A percentile compares a stretch with the other conserved stretches of the same genome.
These are phyloP conservation scores for Darksidea phi DNA, from an alignment of 495 filamentous ascomycete genomes.

Conservation along the genomic window DNA sequence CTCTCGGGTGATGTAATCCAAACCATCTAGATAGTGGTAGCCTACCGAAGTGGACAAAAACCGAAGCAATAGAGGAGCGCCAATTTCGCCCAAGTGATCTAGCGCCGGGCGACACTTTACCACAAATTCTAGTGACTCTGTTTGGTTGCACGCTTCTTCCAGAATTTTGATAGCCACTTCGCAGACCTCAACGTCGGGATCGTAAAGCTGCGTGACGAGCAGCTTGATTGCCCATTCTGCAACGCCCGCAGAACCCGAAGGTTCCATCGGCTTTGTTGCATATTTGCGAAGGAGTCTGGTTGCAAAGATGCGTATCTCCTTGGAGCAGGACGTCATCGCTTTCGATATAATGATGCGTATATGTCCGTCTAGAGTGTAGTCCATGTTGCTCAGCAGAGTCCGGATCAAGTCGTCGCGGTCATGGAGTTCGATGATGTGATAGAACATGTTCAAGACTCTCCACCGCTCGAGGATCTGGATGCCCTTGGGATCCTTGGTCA, in stretches of 20 bases:
- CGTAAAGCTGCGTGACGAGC: slow-evolving; percentile 94
- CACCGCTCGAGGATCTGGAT: slow-evolving; percentile 90
- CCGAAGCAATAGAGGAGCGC: slow-evolving; percentile 85
- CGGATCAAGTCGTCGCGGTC: slow-evolving; percentile 88
- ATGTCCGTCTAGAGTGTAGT: slow-evolving; percentile 85
- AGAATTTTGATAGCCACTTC: slow-evolving; percentile 94
- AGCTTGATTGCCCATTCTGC: slow-evolving; percentile 95
- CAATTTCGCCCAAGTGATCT: slow-evolving; percentile 95
- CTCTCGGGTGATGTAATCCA: slow-evolving; percentile 97
- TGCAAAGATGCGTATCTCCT: slow-evolving; percentile 83
- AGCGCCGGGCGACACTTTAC: slow-evolving; percentile 94
- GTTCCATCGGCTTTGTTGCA: slow-evolving; percentile 51
- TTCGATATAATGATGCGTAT: slow-evolving; percentile 90
- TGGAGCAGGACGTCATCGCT: slow-evolving; percentile 84
- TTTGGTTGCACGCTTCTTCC: slow-evolving; percentile 93
- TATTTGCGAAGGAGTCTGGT: slow-evolving; percentile 84
- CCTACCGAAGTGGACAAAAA: slow-evolving; percentile 94
- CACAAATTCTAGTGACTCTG: slow-evolving; percentile 85
- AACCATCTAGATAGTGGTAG: slow-evolving; percentile 93
- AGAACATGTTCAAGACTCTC: slow-evolving; percentile 99
- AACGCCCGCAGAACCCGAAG: slow-evolving; percentile 30
- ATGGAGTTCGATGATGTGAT: slow-evolving; percentile 89
- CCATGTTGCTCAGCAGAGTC: slow-evolving; percentile 81
- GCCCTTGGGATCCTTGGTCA: slow-evolving; percentile 78
- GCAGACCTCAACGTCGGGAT: slow-evolving; percentile 94